Evolutionary conservation across 306 rosid species (phyloP), one percentile per base, ranked within the genome.

Genomic region (Sechiopsis laciniata): DNA sequence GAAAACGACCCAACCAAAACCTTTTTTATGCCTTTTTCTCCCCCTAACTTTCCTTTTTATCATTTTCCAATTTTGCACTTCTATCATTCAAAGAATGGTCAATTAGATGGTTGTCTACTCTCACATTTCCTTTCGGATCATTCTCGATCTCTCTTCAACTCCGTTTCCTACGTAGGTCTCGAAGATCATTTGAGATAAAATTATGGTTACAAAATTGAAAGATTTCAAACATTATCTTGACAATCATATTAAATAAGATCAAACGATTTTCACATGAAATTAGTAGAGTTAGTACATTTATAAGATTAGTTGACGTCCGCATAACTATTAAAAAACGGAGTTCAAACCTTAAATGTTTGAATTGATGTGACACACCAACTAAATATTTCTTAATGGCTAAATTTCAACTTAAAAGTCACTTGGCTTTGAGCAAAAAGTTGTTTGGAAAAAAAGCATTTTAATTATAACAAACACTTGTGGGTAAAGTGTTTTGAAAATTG

Each of bases 1-100:
- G 37, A 67, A 45, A 67, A 54, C 55, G 72, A 67, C 72, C 37
- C 72, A 67, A 67, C 55, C 46, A 4, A 2, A 13, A 19, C 71
- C 45, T 0, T 2, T 37, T 8, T 6, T 42, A 26, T 26, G 48
- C 48, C 48, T 42, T 42, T 42, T 42, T 42, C 11, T 42, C 46
- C 7, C 46, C 35, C 68, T 29, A 61, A 62, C 22, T 37, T 16
- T 17, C 51, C 71, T 29, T 37, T 64, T 17, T 65, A 4, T 9
- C 71, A 63, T 15, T 61, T 61, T 61, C 68, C 10, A 7, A 11
- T 58, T 60, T 60, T 26, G 37, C 66, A 22, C 37, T 58, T 58
- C 64, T 57, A 58, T 58, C 64, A 22, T 22, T 58, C 64, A 22
- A 22, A 0, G 1, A 7, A 22, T 58, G 3, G 1, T 11, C 37